Conservation (phyloP, 495 filamentous ascomycete genomes). For the Penicillium desertorum region DNA sequence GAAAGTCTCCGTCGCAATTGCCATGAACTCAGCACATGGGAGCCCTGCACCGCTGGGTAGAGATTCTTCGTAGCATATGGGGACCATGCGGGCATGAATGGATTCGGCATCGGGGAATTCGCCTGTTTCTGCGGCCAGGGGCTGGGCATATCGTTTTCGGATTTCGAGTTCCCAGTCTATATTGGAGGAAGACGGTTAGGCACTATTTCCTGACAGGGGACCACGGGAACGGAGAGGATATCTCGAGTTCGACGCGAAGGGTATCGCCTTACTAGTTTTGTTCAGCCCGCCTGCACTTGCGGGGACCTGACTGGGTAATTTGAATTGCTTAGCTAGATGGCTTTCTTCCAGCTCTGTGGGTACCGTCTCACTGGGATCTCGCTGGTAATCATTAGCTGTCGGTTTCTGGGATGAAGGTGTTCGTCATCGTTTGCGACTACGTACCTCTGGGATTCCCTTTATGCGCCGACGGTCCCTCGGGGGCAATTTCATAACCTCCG, state of each 20-base stretch:
- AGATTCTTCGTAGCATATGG: slow-evolving; percentile 92
- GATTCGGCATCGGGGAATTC: slow-evolving; percentile 85
- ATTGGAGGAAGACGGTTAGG: slow-evolving; percentile 22
- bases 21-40: slow-evolving; percentile 81
- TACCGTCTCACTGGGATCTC: slow-evolving; percentile 62
- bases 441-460: slow-evolving; percentile 70
- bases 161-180: slow-evolving; percentile 89
- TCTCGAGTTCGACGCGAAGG: slow-evolving; percentile 5
- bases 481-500: slow-evolving; percentile 90
- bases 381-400: slow-evolving; percentile 40
- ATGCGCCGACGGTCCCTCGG: slow-evolving; percentile 81
- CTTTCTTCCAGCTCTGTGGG: slow-evolving; percentile 68
- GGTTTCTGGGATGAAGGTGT: neutral
- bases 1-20: slow-evolving; percentile 85
- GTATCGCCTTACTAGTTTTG: slow-evolving; percentile 74
- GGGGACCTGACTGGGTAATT: slow-evolving; percentile 69
- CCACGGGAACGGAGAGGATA: slow-evolving; percentile 11
- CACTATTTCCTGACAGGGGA: slow-evolving; percentile 1
- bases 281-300: slow-evolving; percentile 79
- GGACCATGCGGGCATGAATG: slow-evolving; percentile 82
- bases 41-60: slow-evolving; percentile 69
- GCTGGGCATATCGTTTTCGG: slow-evolving; percentile 83
- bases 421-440: slow-evolving; percentile 12
- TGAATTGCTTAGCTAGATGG: slow-evolving; percentile 64
- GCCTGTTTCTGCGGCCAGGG: slow-evolving; percentile 82